These are phyloP conservation scores for Endogone sp. DNA, from an alignment of 192 early-diverging fungal genomes.

Conservation along the genomic window DNA sequence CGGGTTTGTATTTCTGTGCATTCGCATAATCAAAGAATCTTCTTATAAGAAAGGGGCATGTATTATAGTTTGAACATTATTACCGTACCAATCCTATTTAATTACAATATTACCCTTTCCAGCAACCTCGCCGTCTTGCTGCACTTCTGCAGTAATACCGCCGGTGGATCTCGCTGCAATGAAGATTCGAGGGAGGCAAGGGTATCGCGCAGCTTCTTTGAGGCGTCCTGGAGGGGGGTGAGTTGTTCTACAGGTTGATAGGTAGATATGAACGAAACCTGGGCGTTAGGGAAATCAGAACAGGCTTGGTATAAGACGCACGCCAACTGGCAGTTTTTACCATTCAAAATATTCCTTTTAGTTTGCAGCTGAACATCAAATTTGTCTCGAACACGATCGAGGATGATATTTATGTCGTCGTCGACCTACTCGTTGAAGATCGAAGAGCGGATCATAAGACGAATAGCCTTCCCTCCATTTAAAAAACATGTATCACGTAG, in stretches of 20 bases:
- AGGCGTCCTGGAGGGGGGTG: background rate
- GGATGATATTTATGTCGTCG: too few relatives aligned
- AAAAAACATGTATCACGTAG: too few relatives aligned
- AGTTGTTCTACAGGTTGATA: background rate
- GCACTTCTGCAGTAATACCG: background rate
- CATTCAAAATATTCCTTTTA: too few relatives aligned
- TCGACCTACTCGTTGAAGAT: too few relatives aligned
- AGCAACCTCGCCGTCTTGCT: background rate
- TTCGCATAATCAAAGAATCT: background rate
- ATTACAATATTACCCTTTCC: background rate
- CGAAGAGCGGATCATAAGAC: too few relatives aligned
- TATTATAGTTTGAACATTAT: background rate
- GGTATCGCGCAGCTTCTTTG: background rate
- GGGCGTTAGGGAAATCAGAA: too few relatives aligned
- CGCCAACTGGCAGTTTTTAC: too few relatives aligned
- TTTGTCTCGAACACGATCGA: too few relatives aligned
- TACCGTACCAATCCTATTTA: background rate
- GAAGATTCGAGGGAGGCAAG: background rate
- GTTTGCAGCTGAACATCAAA: too few relatives aligned
- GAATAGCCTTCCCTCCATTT: too few relatives aligned
- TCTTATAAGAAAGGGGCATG: too few relatives aligned
- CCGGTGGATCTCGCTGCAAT: background rate
- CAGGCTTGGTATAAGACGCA: too few relatives aligned
- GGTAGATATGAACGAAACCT: background rate
- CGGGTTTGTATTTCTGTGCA: background rate